A percentile compares a stretch with the other conserved stretches of the same genome.
These are phyloP conservation scores for Colletotrichum sp. DNA, from an alignment of 2,329 filamentous ascomycete genomes.

Conservation along the genomic window DNA sequence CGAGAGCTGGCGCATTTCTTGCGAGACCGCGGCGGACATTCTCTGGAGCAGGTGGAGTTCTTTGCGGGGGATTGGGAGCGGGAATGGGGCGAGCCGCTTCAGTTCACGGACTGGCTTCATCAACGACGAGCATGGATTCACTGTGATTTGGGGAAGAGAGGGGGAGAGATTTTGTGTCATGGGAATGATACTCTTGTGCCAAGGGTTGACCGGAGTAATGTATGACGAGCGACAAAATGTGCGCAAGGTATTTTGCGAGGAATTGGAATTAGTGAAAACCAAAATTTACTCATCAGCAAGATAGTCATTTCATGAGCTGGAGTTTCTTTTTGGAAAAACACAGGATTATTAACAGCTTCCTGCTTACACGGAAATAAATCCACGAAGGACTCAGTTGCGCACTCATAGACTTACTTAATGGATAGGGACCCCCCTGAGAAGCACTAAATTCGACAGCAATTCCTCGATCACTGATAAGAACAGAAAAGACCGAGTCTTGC, in stretches of 20 bases:
- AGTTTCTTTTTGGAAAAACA: neutral
- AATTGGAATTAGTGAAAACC: neutral
- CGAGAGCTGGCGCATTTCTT: neutral
- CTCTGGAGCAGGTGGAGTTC: neutral
- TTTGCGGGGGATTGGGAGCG: neutral
- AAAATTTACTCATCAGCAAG: neutral
- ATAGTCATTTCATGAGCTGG: neutral
- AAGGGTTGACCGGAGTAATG: accelerated
- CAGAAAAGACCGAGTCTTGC: neutral
- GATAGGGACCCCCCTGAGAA: neutral
- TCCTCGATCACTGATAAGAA: neutral
- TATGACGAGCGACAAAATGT: neutral
- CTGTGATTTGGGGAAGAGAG: neutral
- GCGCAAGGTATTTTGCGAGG: accelerated
- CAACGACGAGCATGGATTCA: neutral
- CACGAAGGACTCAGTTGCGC: neutral
- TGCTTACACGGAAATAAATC: accelerated
- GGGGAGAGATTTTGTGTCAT: neutral
- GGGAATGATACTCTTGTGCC: neutral
- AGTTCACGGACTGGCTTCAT: neutral
- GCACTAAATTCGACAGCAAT: accelerated
- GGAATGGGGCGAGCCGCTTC: neutral
- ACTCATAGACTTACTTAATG: neutral
- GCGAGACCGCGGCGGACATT: neutral
- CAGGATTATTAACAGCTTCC: neutral